phyloP scores from a whole-genome alignment of 306 rosid species.

The Astragalus membranaceus region DNA sequence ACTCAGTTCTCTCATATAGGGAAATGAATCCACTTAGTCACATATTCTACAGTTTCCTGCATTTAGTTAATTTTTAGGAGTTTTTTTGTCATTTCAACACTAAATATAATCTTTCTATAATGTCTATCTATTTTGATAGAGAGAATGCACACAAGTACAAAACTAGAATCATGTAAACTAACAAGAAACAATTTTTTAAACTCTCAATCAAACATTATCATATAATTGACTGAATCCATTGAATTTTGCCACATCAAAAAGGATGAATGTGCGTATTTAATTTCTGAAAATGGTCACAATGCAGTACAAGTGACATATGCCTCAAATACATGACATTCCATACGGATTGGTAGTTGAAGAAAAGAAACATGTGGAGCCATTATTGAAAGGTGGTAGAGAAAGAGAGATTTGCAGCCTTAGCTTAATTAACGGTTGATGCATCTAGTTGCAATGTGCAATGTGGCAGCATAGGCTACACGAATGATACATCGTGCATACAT shows the following conservation, averaged over 20 bases:
- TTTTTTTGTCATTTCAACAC: too few relatives aligned
- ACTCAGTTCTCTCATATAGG: too few relatives aligned
- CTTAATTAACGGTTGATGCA: slow-evolving; percentile 3
- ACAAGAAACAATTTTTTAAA: not conserved
- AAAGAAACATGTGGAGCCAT: slow-evolving; percentile 34
- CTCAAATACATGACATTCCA: slow-evolving; percentile 1
- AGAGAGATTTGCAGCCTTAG: slow-evolving; percentile 20
- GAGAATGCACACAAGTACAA: too few relatives aligned
- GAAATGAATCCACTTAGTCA: too few relatives aligned
- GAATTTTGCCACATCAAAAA: not conserved
- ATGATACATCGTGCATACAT: not conserved
- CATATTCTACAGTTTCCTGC: too few relatives aligned
- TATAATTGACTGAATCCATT: not conserved
- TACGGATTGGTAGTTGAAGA: slow-evolving; percentile 24
- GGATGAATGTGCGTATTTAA: slow-evolving; percentile 5
- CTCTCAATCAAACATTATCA: not conserved
- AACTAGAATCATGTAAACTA: slow-evolving; percentile 10
- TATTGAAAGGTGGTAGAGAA: slow-evolving; percentile 1
- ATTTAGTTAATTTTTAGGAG: too few relatives aligned
- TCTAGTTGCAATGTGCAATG: not conserved
- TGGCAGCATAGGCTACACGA: not conserved
- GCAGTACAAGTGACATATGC: slow-evolving; percentile 17
- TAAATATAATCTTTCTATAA: too few relatives aligned
- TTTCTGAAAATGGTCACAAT: slow-evolving; percentile 11
- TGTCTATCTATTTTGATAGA: too few relatives aligned